Conservation (phyloP, 1,284 basidiomycete genomes). For the Dichomitus squalens region DNA sequence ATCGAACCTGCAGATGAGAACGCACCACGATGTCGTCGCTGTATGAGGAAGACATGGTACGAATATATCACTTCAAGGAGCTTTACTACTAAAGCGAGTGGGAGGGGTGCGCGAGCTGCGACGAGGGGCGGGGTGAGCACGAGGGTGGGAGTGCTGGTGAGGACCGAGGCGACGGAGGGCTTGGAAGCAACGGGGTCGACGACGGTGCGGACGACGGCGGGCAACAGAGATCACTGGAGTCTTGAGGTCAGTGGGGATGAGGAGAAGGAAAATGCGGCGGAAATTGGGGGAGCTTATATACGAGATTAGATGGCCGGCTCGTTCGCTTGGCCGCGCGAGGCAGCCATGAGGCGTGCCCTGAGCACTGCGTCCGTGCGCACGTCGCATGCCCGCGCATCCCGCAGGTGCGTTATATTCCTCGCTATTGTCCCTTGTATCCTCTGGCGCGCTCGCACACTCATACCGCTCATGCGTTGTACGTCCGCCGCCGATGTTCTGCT, state of each 20-base stretch:
- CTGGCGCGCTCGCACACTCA: neutral
- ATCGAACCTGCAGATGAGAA: neutral
- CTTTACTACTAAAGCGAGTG: slow-evolving; percentile 9
- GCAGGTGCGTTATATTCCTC: neutral
- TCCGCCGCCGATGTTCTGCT: neutral
- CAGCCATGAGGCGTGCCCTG: slow-evolving; percentile 46
- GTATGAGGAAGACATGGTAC: slow-evolving; percentile 28
- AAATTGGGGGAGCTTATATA: slow-evolving; percentile 45
- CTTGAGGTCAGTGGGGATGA: slow-evolving; percentile 20
- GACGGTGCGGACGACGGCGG: slow-evolving; percentile 20
- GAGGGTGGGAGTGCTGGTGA: slow-evolving; percentile 9
- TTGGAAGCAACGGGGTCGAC: slow-evolving; percentile 51
- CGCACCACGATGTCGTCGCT: slow-evolving; percentile 27
- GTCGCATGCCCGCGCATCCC: neutral
- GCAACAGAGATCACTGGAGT: slow-evolving; percentile 32
- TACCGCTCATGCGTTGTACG: neutral
- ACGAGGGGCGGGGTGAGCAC: slow-evolving; percentile 16
- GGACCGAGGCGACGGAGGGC: slow-evolving; percentile 40
- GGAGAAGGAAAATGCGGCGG: slow-evolving; percentile 16
- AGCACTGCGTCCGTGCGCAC: neutral
- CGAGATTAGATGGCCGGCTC: slow-evolving; percentile 38
- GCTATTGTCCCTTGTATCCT: slow-evolving; percentile 2
- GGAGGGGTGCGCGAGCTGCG: slow-evolving; percentile 16
- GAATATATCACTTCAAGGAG: slow-evolving; percentile 5
- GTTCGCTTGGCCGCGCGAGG: slow-evolving; percentile 39